Evolutionary conservation across 208 protist genomes (phyloP).

Genomic region (Spongospora subterranea): DNA sequence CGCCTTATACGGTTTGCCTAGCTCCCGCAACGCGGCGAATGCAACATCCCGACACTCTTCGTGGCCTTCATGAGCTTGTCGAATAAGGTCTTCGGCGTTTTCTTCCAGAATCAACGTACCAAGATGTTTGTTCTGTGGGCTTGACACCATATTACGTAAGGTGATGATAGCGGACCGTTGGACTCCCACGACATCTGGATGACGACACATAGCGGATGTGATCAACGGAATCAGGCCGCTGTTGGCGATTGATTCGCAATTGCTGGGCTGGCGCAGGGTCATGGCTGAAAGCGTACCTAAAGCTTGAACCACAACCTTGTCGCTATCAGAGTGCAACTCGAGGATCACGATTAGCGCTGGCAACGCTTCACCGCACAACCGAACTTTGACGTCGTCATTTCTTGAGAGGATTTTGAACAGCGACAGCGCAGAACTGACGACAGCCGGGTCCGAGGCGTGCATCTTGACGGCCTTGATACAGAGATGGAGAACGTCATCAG

Average conservation of each 20-base stretch:
- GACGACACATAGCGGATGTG: background rate
- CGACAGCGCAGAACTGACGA: background rate
- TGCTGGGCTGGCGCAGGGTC: background rate
- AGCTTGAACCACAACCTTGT: background rate
- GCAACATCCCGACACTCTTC: constrained; percentile 48
- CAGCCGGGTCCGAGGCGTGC: background rate
- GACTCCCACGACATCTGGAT: background rate
- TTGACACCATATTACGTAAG: constrained; percentile 21
- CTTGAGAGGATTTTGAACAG: constrained; percentile 2
- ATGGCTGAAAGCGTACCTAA: background rate
- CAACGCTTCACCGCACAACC: background rate
- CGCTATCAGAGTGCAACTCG: background rate
- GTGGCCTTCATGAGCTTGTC: background rate
- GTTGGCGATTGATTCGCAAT: background rate
- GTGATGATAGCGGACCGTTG: background rate
- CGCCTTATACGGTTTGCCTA: background rate
- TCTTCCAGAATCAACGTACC: background rate
- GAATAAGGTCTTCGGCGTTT: constrained; percentile 27
- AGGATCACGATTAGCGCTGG: background rate
- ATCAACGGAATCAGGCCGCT: background rate
- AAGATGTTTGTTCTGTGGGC: background rate
- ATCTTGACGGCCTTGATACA: background rate
- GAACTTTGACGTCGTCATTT: constrained; percentile 24
- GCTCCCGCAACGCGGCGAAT: constrained; percentile 9
- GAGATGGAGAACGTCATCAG: background rate